Evolutionary conservation across 2,329 filamentous ascomycete species (phyloP).

Genomic region (Akanthomyces uredinophilus): DNA sequence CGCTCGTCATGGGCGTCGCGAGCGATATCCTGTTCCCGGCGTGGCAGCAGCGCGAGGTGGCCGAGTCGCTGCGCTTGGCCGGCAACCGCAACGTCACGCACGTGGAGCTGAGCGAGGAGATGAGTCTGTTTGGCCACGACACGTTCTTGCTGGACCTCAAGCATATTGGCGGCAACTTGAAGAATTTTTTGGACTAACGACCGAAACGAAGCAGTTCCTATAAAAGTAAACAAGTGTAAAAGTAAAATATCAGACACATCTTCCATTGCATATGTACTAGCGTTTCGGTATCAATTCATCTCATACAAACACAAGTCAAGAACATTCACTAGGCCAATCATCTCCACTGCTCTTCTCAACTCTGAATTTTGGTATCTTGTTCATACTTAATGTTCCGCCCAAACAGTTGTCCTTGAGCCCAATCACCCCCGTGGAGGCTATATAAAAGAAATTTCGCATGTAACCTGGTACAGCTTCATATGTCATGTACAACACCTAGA

Average conservation of each 20-base stretch:
- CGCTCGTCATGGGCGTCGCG: constrained; percentile 86
- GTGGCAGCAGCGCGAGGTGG: constrained; percentile 96
- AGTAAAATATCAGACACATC: not conserved
- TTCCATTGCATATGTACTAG: constrained; percentile 3
- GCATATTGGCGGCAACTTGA: constrained; percentile 81
- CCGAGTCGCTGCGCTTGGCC: constrained; percentile 68
- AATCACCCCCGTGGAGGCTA: no score
- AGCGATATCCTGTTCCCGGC: constrained; percentile 96
- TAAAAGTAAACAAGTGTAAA: no score
- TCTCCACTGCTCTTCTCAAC: not conserved
- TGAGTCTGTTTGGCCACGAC: constrained; percentile 93
- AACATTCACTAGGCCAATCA: not conserved
- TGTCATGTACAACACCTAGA: not conserved
- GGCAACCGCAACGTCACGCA: constrained; percentile 83
- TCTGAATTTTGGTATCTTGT: constrained; percentile 11
- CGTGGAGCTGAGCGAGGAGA: constrained; percentile 87
- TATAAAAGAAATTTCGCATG: not conserved
- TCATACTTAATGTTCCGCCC: not conserved
- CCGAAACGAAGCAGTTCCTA: no score
- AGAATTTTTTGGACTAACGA: constrained; percentile 64
- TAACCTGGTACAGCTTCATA: not conserved
- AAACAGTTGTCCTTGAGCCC: not conserved
- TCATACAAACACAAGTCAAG: not conserved
- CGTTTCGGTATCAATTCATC: not conserved
- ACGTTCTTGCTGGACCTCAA: constrained; percentile 91